Percentiles rank a stretch among this genome's conserved stretches.
Evolutionary conservation across 2,329 filamentous ascomycete genomes (phyloP).

Genomic region (Elsinoe australis): DNA sequence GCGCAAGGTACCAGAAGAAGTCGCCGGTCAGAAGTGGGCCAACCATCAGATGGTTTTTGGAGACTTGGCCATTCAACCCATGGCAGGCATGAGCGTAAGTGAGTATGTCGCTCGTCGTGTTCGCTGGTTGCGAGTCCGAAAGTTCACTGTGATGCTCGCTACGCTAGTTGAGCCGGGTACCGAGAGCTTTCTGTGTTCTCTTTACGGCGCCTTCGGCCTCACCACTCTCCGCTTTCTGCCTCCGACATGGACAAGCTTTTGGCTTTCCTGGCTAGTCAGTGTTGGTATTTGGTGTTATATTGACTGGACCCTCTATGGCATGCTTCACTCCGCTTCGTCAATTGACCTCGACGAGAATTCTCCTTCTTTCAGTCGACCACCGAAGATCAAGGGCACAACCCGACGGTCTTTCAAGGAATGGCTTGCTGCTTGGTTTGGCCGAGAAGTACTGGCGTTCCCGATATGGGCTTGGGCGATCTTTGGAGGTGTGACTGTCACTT

Average conservation of each 20-base stretch:
- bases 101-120: conserved; percentile 75
- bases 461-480: conserved; percentile 88
- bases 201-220: conserved; percentile 69
- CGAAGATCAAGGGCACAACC: conserved; percentile 40
- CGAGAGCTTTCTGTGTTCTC: conserved; percentile 75
- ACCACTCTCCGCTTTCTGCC: conserved; percentile 63
- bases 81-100: conserved; percentile 67
- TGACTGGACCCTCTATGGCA: conserved; percentile 66
- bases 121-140: conserved; percentile 85
- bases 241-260: conserved; percentile 61
- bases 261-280: conserved; percentile 56
- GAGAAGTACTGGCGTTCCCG: conserved; percentile 74
- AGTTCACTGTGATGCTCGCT: conserved; percentile 83
- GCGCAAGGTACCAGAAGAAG: conserved; percentile 42
- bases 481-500: conserved; percentile 78
- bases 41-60: conserved; percentile 81
- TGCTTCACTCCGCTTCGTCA: conserved; percentile 64
- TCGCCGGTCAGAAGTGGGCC: conserved; percentile 43
- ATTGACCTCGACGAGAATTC: conserved; percentile 65
- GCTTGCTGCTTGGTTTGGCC: conserved; percentile 73
- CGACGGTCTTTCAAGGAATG: conserved; percentile 59
- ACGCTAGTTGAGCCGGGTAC: conserved; percentile 90
- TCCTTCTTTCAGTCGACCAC: conserved; percentile 59
- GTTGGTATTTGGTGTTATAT: conserved; percentile 63
- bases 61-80: conserved; percentile 83